Evolutionary conservation across 192 early-diverging fungal genomes (phyloP).

Genomic region (Linnemannia zychae): DNA sequence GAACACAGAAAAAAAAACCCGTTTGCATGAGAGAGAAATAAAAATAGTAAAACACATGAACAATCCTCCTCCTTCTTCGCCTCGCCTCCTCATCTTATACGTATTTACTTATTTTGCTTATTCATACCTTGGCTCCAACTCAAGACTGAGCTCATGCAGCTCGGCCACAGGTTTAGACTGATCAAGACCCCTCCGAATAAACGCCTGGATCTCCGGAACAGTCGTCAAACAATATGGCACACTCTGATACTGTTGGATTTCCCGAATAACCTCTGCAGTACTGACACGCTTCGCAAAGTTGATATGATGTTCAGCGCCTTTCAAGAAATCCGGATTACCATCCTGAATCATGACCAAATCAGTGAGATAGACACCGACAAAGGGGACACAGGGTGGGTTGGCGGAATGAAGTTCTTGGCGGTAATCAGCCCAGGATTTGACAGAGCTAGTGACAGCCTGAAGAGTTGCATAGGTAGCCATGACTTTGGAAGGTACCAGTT

Average conservation of each 20-base stretch:
- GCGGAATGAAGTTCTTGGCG: constrained; percentile 85
- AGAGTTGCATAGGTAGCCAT: constrained; percentile 72
- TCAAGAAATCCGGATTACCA: constrained; percentile 86
- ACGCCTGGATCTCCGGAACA: constrained; percentile 91
- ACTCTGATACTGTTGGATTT: constrained; percentile 94
- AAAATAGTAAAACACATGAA: constrained; percentile 6
- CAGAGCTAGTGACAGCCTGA: constrained; percentile 81
- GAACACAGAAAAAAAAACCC: background rate
- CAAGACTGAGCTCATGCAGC: constrained; percentile 81
- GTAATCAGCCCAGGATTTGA: constrained; percentile 87
- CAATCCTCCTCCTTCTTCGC: background rate
- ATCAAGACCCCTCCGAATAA: constrained; percentile 76
- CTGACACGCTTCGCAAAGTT: constrained; percentile 94
- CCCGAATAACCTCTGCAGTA: constrained; percentile 92
- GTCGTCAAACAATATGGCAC: constrained; percentile 82
- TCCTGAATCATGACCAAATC: constrained; percentile 97
- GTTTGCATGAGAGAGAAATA: background rate
- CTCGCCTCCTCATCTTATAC: too few species aligned
- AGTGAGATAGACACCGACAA: constrained; percentile 85
- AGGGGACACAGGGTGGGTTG: constrained; percentile 91
- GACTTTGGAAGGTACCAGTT: constrained; percentile 70
- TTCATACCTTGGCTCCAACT: constrained; percentile 82
- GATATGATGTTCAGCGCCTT: constrained; percentile 76
- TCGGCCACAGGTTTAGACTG: constrained; percentile 77
- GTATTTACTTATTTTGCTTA: too few species aligned